Evolutionary conservation across 2,329 filamentous ascomycete genomes (phyloP).

Genomic region (Rhynchosporium agropyri): DNA sequence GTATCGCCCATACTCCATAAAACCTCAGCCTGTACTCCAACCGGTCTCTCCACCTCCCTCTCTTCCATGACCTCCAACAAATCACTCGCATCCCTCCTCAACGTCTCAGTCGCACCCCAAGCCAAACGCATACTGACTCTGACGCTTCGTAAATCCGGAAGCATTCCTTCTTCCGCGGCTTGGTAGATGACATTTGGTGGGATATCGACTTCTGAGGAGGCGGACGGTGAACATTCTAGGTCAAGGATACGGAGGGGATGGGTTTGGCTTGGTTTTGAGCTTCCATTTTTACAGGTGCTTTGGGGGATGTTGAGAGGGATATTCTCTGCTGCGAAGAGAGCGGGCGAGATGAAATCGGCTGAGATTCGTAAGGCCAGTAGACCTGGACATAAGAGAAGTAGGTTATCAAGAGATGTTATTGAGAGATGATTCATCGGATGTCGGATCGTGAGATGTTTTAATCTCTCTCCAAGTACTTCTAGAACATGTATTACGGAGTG

Average conservation of each 20-base stretch:
- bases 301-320: slow-evolving; percentile 4
- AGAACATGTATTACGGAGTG: slow-evolving; percentile 32
- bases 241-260: slow-evolving; percentile 41
- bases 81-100: slow-evolving; percentile 34
- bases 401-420: slow-evolving; percentile 31
- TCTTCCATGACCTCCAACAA: slow-evolving; percentile 39
- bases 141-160: slow-evolving; percentile 40
- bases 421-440: slow-evolving; percentile 41
- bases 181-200: slow-evolving; percentile 35
- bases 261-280: not conserved
- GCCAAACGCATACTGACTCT: slow-evolving; percentile 39
- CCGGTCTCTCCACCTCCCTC: slow-evolving; percentile 36
- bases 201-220: slow-evolving; percentile 36
- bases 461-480: slow-evolving; percentile 32
- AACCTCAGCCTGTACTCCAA: slow-evolving; percentile 36
- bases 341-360: slow-evolving; percentile 40
- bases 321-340: slow-evolving; percentile 31
- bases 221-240: slow-evolving; percentile 39
- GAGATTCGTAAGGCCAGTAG: slow-evolving; percentile 39
- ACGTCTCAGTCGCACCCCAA: slow-evolving; percentile 37
- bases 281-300: no score
- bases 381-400: slow-evolving; percentile 35
- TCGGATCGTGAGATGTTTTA: slow-evolving; percentile 41
- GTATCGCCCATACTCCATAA: slow-evolving; percentile 26
- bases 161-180: slow-evolving; percentile 35